phyloP scores from a whole-genome alignment of 2,329 filamentous ascomycete species.

The Talaromyces sp. region DNA sequence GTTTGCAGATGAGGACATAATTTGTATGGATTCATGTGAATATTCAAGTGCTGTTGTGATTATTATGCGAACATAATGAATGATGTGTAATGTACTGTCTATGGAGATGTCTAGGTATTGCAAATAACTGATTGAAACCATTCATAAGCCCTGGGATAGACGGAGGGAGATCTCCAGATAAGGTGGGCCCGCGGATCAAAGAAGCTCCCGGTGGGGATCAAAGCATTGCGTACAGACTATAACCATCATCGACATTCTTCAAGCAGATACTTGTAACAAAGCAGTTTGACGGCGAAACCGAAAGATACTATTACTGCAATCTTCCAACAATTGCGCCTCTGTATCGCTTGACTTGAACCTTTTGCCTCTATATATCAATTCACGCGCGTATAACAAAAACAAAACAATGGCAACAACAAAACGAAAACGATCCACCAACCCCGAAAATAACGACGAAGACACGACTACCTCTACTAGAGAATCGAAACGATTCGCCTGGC shows the following conservation, averaged over 20 bases:
- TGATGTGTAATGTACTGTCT: background rate
- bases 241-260: too few relatives aligned
- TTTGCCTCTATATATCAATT: background rate
- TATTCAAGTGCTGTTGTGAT: background rate
- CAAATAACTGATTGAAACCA: background rate
- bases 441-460: background rate
- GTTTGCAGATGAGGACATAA: background rate
- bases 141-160: too few relatives aligned
- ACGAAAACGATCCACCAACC: background rate
- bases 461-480: slow-evolving; percentile 16
- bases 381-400: background rate
- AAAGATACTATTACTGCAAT: too few relatives aligned
- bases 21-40: background rate
- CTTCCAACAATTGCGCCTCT: background rate
- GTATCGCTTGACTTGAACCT: background rate
- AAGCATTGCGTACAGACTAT: background rate
- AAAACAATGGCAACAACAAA: slow-evolving; percentile 4
- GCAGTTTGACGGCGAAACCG: too few relatives aligned
- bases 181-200: background rate
- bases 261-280: too few relatives aligned
- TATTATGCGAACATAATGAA: slow-evolving; percentile 3
- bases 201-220: background rate
- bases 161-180: background rate
- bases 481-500: slow-evolving; percentile 33
- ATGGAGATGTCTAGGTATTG: background rate